Evolutionary conservation across 2,329 filamentous ascomycete genomes (phyloP), one percentile per base, ranked within the genome.

Genomic region (Teratosphaeria zuluensis): DNA sequence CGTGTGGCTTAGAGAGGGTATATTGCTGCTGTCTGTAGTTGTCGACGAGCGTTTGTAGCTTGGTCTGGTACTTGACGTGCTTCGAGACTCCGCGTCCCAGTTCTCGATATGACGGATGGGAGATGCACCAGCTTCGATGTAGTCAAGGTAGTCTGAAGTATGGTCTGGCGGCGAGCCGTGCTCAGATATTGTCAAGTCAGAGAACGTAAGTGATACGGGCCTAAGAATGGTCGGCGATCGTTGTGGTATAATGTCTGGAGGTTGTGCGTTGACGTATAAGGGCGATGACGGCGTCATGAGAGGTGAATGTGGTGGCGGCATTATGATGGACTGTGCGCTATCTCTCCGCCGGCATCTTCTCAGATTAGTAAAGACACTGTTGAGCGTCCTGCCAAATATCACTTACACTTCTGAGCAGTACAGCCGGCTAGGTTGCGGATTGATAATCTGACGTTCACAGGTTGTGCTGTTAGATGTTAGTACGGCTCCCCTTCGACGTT

Each of bases 381-480:
- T n/a, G 32, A 31, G 48, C 42, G 14, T 14, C 30, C 24, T 21
- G 56, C 38, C 54, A 19, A 24, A 53, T 21, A 56, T 51, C 54
- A 70, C 76, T 69, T 77, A 85, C 83, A 79, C 80, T 75, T 85
- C 82, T 56, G 82, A 85, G 74, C 84, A 86, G 70, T 86, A 86
- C 52, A 86, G 75, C 48, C 84, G 77, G 16, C 77, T 78, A 67
- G 82, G 81, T 69, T 80, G 80, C 16, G 84, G 84, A 33, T 80
- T 78, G 56, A 82, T 79, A 66, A 86, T 86, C 73, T 86, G 83
- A 70, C 80, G 84, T 70, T 86, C 84, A 71, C 84, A 86, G 68
- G 80, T 84, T 62, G 83, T 80, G 72, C 83, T 86, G 67, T 33
- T 8, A n/a, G 4, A 9, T 35, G n/a, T 31, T 21, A 54, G 52